Conservation (phyloP, 768 basidiomycete species). For the Daedaleopsis sinensis region DNA sequence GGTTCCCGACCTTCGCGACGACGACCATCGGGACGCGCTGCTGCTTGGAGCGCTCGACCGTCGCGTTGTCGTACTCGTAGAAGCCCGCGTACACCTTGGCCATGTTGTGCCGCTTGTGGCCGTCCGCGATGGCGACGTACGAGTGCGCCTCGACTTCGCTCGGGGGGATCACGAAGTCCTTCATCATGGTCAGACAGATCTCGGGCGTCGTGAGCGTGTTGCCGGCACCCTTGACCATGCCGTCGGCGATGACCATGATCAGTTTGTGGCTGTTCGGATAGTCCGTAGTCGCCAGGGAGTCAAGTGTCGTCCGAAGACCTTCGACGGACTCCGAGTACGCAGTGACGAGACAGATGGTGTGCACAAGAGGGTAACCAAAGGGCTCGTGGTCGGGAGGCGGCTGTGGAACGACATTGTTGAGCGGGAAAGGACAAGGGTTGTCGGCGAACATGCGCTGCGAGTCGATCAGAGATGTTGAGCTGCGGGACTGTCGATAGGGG, state of each 20-base stretch:
- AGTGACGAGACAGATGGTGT: conserved; percentile 95
- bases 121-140: conserved; percentile 98
- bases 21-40: conserved; percentile 96
- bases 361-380: conserved; percentile 92
- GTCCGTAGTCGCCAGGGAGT: conserved; percentile 96
- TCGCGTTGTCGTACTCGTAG: conserved; percentile 92
- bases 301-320: conserved; percentile 95
- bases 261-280: conserved; percentile 98
- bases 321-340: conserved; percentile 98
- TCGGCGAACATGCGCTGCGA: conserved; percentile 55
- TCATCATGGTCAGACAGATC: conserved; percentile 96
- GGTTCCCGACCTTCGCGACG: conserved; percentile 95
- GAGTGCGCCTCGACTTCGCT: conserved; percentile 92
- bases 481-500: conserved; percentile 76
- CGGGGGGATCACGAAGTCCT: conserved; percentile 79
- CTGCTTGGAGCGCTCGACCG: conserved; percentile 89
- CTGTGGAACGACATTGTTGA: conserved; percentile 90
- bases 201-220: conserved; percentile 91
- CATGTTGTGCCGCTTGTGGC: conserved; percentile 99
- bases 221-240: conserved; percentile 96
- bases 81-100: conserved; percentile 98
- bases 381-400: conserved; percentile 91
- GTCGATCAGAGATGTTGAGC: conserved; percentile 69
- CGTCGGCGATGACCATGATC: conserved; percentile 94
- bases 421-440: conserved; percentile 89